A percentile compares a stretch with the other conserved stretches of the same genome.
These are phyloP conservation scores for Starmerella etchellsii DNA, from an alignment of 805 yeast species.

Conservation along the genomic window DNA sequence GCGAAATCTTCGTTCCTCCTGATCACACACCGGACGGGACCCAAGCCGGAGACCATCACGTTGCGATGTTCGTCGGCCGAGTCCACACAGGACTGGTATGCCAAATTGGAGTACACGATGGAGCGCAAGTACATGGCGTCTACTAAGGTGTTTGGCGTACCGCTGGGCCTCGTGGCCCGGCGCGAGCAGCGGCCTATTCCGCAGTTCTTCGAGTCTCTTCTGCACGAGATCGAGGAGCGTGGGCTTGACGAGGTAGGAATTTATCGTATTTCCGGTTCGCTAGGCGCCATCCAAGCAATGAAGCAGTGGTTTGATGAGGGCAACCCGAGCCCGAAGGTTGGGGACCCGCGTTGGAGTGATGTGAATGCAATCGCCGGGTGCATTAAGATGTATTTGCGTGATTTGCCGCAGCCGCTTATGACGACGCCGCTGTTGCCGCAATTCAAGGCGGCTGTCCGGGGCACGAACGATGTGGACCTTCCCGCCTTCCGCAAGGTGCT, in stretches of 20 bases:
- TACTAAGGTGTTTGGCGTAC: constrained; percentile 71
- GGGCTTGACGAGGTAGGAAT: constrained; percentile 87
- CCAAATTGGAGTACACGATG: constrained; percentile 16
- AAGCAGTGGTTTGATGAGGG: constrained; percentile 45
- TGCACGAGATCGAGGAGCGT: constrained; percentile 67
- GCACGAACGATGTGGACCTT: constrained; percentile 16
- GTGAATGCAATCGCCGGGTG: constrained; percentile 81
- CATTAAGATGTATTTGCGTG: constrained; percentile 71
- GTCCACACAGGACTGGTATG: constrained; percentile 68
- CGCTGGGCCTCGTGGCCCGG: constrained; percentile 59
- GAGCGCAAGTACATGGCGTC: constrained; percentile 11
- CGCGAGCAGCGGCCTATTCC: constrained; percentile 58
- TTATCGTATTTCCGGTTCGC: constrained; percentile 61
- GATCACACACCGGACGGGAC: constrained; percentile 4
- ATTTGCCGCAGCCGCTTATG: constrained; percentile 72
- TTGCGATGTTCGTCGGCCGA: constrained; percentile 52
- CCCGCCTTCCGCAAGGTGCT: constrained; percentile 26
- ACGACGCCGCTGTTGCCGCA: constrained; percentile 52
- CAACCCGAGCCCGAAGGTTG: constrained; percentile 23
- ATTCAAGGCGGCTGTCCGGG: constrained; percentile 31
- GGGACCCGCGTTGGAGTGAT: constrained; percentile 55
- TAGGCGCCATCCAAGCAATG: constrained; percentile 42
- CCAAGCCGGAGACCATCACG: constrained; percentile 22
- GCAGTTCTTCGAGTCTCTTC: constrained; percentile 46
- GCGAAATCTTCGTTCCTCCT: not conserved